These are phyloP conservation scores for Hygrophila difformis DNA, from an alignment of 257 asterid species.

Conservation along the genomic window DNA sequence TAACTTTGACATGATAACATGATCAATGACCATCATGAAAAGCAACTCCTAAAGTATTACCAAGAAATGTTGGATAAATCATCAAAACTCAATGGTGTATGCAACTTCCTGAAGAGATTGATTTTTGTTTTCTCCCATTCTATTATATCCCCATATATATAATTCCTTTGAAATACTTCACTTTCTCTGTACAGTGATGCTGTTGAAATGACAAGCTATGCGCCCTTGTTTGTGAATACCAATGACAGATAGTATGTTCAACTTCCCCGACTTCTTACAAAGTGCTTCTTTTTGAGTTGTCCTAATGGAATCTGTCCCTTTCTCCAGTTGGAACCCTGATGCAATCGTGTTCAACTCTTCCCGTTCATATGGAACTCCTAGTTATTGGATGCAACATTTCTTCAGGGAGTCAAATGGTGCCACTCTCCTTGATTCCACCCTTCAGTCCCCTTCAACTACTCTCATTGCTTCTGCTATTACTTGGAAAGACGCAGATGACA, in stretches of 20 bases:
- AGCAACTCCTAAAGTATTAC: background rate
- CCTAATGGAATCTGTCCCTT: slow-evolving; percentile 7
- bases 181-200: slow-evolving; percentile 42
- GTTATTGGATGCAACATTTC: slow-evolving; percentile 96
- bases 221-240: slow-evolving; percentile 72
- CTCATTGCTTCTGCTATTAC: slow-evolving; percentile 69
- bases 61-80: no score
- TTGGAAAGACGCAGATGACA: slow-evolving; percentile 45
- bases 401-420: slow-evolving; percentile 88
- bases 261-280: background rate
- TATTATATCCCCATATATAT: no score
- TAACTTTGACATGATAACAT: no score
- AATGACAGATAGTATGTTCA: slow-evolving; percentile 55
- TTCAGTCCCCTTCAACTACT: slow-evolving; percentile 37
- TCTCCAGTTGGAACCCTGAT: slow-evolving; percentile 76
- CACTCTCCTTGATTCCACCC: slow-evolving; percentile 48
- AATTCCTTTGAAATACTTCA: no score
- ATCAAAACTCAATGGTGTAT: background rate
- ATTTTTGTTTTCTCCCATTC: no score
- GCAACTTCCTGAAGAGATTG: background rate
- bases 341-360: slow-evolving; percentile 88
- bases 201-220: slow-evolving; percentile 86
- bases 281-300: background rate
- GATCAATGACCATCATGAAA: no score
- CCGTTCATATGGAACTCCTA: slow-evolving; percentile 70